Evolutionary conservation across 768 basidiomycete species (phyloP).

Genomic region (Gymnopilus dilepis): DNA sequence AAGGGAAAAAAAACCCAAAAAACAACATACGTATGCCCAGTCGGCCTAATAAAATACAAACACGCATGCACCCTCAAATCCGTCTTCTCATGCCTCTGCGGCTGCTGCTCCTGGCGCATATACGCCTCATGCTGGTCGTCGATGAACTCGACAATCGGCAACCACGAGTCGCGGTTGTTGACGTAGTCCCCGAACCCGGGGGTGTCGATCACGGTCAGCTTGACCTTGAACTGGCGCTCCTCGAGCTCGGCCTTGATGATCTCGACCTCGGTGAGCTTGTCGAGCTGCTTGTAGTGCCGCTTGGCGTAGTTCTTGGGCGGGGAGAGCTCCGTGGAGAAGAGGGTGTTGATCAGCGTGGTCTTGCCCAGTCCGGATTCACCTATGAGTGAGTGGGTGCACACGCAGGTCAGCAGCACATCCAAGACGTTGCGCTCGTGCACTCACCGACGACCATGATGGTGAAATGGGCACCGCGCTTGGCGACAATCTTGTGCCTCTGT

Average conservation of each 20-base stretch:
- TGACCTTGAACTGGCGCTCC: conserved; percentile 99
- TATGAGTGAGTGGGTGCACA: too few species aligned
- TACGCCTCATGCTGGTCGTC: conserved; percentile 95
- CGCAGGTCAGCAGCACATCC: too few species aligned
- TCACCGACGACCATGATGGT: conserved; percentile 99
- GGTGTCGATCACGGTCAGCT: conserved; percentile 98
- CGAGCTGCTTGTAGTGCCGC: conserved; percentile 94
- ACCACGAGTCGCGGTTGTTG: conserved; percentile 99
- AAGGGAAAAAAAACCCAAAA: conserved; percentile 9
- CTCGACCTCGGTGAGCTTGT: conserved; percentile 98
- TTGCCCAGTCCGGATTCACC: conserved; percentile 98
- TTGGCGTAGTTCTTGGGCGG: conserved; percentile 87
- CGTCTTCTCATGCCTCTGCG: conserved; percentile 91
- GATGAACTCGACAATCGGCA: conserved; percentile 97
- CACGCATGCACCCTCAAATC: conserved; percentile 97
- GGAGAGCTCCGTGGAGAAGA: conserved; percentile 97
- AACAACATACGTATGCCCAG: conserved; percentile 88
- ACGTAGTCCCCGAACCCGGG: conserved; percentile 99
- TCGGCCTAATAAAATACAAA: conserved; percentile 94
- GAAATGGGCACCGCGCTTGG: conserved; percentile 96
- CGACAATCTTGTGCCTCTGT: conserved; percentile 98
- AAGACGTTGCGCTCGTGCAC: conserved; percentile 27
- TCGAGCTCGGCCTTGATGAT: conserved; percentile 99
- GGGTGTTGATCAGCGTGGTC: conserved; percentile 97
- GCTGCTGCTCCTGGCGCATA: conserved; percentile 99